Evolutionary conservation across 2,329 filamentous ascomycete genomes (phyloP).

Genomic region (Aspergillus hortae): DNA sequence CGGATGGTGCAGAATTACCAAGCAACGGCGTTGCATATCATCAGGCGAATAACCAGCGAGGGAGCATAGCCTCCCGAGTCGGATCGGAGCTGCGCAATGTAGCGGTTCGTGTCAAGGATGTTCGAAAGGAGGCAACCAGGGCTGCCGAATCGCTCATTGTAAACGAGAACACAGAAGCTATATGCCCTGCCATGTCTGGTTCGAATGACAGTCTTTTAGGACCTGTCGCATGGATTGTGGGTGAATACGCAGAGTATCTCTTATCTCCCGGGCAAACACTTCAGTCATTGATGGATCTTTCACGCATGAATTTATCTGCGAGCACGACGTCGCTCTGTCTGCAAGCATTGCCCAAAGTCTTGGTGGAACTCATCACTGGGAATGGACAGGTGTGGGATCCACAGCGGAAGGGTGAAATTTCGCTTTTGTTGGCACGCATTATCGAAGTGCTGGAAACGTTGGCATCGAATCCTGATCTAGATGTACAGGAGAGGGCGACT

Average conservation of each 20-base stretch:
- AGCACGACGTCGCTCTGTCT: conserved; percentile 73
- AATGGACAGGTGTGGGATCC: conserved; percentile 62
- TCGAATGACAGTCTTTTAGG: conserved; percentile 63
- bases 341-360: conserved; percentile 82
- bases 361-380: conserved; percentile 67
- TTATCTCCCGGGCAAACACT: conserved; percentile 68
- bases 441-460: conserved; percentile 78
- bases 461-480: conserved; percentile 76
- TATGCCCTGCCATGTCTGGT: conserved; percentile 51
- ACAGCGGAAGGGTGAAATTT: conserved; percentile 68
- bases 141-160: conserved; percentile 74
- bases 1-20: conserved; percentile 22
- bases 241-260: conserved; percentile 78
- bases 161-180: conserved; percentile 55
- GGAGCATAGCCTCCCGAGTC: conserved; percentile 49
- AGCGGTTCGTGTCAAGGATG: conserved; percentile 82
- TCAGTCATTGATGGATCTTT: conserved; percentile 68
- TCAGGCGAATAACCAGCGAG: conserved; percentile 11
- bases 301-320: conserved; percentile 55
- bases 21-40: conserved; percentile 11
- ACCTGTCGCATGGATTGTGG: conserved; percentile 78
- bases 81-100: conserved; percentile 85
- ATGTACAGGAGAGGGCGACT: conserved; percentile 91
- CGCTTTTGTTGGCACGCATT: conserved; percentile 75
- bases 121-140: conserved; percentile 74